A percentile compares a stretch with the other conserved stretches of the same genome.
phyloP scores from a whole-genome alignment of 2,329 filamentous ascomycete genomes.

The Purpureocillium takamizusanense region DNA sequence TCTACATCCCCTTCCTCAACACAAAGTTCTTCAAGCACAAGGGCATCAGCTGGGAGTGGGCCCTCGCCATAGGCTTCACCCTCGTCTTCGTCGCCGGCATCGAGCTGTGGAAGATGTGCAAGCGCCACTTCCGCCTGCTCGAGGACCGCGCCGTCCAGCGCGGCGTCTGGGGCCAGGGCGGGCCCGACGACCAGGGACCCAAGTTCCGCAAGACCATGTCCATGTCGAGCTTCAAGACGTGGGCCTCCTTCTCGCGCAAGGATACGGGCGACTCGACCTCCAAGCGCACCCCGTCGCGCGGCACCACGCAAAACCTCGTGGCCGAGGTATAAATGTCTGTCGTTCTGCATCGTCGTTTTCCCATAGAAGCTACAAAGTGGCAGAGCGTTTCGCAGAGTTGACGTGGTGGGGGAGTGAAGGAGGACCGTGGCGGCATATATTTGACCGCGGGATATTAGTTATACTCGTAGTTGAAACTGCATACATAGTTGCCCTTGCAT shows the following conservation, averaged over 20 bases:
- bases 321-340: not conserved
- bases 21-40: constrained; percentile 63
- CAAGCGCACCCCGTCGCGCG: constrained; percentile 15
- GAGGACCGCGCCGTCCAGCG: constrained; percentile 41
- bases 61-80: constrained; percentile 54
- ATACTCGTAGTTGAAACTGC: too few relatives aligned
- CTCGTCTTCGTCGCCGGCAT: constrained; percentile 57
- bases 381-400: too few relatives aligned
- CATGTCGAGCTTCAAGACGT: constrained; percentile 41
- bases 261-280: constrained; percentile 28
- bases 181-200: constrained; percentile 34
- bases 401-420: too few relatives aligned
- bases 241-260: constrained; percentile 32
- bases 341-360: not conserved
- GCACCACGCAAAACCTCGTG: not conserved
- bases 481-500: too few relatives aligned
- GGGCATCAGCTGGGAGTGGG: constrained; percentile 69
- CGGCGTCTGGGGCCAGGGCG: constrained; percentile 44
- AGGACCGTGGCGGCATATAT: too few relatives aligned
- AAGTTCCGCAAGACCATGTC: constrained; percentile 40
- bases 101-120: constrained; percentile 63
- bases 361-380: too few relatives aligned
- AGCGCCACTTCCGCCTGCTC: constrained; percentile 46
- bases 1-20: constrained; percentile 68
- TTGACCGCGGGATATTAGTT: too few relatives aligned